Percentiles rank a stretch among this genome's conserved stretches.
These are phyloP conservation scores for Crithidia expoeki DNA, from an alignment of 208 protist species.

Conservation along the genomic window DNA sequence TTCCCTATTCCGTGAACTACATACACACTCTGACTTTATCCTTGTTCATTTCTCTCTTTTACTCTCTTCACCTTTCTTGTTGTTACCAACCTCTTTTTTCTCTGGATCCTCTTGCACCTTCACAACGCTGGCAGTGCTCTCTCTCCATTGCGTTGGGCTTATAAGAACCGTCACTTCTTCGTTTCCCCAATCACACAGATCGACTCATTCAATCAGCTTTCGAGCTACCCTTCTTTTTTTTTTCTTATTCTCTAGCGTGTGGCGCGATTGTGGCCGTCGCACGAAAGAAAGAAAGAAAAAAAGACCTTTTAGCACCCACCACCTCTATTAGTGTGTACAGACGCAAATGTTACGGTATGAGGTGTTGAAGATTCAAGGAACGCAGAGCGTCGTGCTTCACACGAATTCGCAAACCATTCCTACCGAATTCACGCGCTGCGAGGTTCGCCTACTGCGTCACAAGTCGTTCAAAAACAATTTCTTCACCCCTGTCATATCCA, in stretches of 20 bases:
- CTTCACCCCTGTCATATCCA: slow-evolving; percentile 80
- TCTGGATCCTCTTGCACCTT: background rate
- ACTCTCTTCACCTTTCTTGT: no score
- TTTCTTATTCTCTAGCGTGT: background rate
- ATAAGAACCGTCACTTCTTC: background rate
- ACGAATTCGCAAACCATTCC: background rate
- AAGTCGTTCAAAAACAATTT: slow-evolving; percentile 71
- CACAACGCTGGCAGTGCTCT: background rate
- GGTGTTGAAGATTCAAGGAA: slow-evolving; percentile 15
- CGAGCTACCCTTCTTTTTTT: background rate
- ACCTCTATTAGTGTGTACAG: no score
- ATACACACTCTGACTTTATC: background rate
- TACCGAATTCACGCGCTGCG: slow-evolving; percentile 30
- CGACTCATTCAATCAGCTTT: no score
- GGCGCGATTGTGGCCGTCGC: no score
- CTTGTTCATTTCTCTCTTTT: background rate
- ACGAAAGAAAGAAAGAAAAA: no score
- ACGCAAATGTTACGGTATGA: slow-evolving; percentile 37
- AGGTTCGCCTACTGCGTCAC: slow-evolving; percentile 62
- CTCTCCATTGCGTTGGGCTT: background rate
- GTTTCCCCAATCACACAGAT: no score
- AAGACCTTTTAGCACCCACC: no score
- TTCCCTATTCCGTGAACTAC: no score
- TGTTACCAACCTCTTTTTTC: background rate
- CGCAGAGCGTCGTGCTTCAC: slow-evolving; percentile 30